Conservation (phyloP, 2,329 filamentous ascomycete species). For the Diplodia sapinea region DNA sequence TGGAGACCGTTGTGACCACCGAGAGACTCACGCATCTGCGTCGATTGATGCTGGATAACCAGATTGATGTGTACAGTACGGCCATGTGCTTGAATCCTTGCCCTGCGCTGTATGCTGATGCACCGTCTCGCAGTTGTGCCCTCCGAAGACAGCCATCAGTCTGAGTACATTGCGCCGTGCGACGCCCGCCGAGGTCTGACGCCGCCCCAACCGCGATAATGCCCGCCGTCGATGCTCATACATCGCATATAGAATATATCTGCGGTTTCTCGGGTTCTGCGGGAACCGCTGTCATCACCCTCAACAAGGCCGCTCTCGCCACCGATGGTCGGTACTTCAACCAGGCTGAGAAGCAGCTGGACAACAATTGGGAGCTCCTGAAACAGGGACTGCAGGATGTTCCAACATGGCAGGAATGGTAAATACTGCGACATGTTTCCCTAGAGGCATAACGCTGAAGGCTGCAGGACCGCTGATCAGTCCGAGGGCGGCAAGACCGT, state of each 20-base stretch:
- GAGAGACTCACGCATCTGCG: conserved; percentile 77
- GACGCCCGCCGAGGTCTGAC: conserved; percentile 77
- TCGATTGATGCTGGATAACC: conserved; percentile 82
- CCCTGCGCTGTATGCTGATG: conserved; percentile 45
- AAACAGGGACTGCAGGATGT: conserved; percentile 95
- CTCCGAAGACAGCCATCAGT: conserved; percentile 96
- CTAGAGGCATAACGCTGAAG: conserved; percentile 16
- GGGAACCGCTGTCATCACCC: conserved; percentile 86
- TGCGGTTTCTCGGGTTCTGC: conserved; percentile 95
- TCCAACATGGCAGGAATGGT: conserved; percentile 97
- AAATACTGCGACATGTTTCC: conserved; percentile 38
- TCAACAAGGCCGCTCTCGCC: conserved; percentile 83
- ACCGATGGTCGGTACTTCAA: conserved; percentile 99
- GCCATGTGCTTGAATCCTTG: neutral
- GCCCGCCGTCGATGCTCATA: conserved; percentile 33
- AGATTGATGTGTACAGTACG: conserved; percentile 90
- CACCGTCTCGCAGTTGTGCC: conserved; percentile 74
- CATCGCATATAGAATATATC: conserved; percentile 70
- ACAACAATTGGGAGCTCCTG: conserved; percentile 86
- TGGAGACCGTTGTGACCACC: conserved; percentile 81
- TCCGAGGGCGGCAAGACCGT: conserved; percentile 85
- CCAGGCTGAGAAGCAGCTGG: conserved; percentile 88
- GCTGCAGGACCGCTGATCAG: conserved; percentile 71
- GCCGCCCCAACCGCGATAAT: conserved; percentile 30
- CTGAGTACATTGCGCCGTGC: conserved; percentile 96